A percentile compares a stretch with the other conserved stretches of the same genome.
These are phyloP conservation scores for Populus hybrid DNA, from an alignment of 441 rosid genomes.

Conservation along the genomic window DNA sequence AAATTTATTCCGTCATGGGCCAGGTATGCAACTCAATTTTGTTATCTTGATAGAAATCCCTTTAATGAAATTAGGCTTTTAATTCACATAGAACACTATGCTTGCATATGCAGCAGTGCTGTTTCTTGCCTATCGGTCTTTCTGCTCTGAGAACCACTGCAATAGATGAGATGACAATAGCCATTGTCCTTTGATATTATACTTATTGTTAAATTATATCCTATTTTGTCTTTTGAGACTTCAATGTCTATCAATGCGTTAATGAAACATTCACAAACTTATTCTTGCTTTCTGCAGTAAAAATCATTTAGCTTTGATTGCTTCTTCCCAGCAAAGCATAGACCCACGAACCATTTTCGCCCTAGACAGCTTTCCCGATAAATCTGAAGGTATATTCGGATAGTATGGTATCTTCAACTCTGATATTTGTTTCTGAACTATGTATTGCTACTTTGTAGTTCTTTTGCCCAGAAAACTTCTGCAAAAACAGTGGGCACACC, in stretches of 20 bases:
- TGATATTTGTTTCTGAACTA: constrained; percentile 12
- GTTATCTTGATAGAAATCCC: not conserved
- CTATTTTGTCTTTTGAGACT: not conserved
- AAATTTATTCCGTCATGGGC: constrained; percentile 91
- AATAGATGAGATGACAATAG: not conserved
- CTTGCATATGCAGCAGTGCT: constrained; percentile 1
- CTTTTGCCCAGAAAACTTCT: constrained; percentile 57
- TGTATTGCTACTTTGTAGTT: constrained; percentile 35
- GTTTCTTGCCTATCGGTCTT: not conserved
- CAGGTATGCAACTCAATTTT: constrained; percentile 46
- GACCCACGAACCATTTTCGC: constrained; percentile 53
- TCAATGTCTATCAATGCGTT: not conserved
- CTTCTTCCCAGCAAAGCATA: constrained; percentile 46
- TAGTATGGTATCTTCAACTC: not conserved
- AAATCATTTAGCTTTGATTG: constrained; percentile 32
- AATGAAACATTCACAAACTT: constrained; percentile 1
- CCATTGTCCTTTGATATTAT: not conserved
- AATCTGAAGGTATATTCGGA: constrained; percentile 48
- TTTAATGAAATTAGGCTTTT: not conserved
- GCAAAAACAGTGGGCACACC: constrained; percentile 17
- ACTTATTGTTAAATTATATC: not conserved
- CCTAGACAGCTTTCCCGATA: constrained; percentile 41
- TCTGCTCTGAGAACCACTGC: not conserved
- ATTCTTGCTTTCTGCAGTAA: constrained; percentile 47
- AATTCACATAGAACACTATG: not conserved